Evolutionary conservation across 2,329 filamentous ascomycete species (phyloP).

Genomic region (Cercospora brassicicola): DNA sequence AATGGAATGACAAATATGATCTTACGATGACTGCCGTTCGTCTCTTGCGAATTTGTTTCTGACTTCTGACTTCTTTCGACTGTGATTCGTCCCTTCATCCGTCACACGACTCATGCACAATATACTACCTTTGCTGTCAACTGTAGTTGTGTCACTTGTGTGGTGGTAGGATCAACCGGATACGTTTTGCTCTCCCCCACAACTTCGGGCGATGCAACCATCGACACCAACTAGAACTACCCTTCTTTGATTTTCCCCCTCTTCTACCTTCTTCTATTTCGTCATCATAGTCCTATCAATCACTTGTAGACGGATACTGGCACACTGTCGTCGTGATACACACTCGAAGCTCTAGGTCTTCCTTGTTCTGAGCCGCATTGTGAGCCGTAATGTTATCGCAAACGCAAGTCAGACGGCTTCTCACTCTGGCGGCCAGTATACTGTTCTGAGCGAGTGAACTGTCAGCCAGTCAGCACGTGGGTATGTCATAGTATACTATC

Average conservation of each 20-base stretch:
- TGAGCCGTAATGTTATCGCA: no score
- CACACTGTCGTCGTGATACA: not conserved
- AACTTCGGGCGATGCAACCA: not conserved
- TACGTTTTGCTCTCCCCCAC: not conserved
- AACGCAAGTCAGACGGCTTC: not conserved
- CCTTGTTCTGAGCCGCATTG: no score
- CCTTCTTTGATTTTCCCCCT: not conserved
- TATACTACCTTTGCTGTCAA: not conserved
- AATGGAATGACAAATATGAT: not conserved
- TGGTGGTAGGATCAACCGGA: not conserved
- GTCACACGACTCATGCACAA: not conserved
- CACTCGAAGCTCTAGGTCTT: not conserved
- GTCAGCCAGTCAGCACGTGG: not conserved
- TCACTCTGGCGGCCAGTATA: not conserved
- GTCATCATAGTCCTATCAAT: not conserved
- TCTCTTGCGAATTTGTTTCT: not conserved
- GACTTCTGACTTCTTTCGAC: not conserved
- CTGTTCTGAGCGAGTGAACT: not conserved
- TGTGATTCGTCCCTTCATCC: not conserved
- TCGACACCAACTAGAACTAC: not conserved
- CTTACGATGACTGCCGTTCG: not conserved
- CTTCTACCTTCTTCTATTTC: not conserved
- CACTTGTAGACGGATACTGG: not conserved
- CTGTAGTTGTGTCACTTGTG: not conserved
- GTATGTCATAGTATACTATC: slow-evolving; percentile 4